Conservation (phyloP, 2,329 filamentous ascomycete species). For the Fusarium anguioides region DNA sequence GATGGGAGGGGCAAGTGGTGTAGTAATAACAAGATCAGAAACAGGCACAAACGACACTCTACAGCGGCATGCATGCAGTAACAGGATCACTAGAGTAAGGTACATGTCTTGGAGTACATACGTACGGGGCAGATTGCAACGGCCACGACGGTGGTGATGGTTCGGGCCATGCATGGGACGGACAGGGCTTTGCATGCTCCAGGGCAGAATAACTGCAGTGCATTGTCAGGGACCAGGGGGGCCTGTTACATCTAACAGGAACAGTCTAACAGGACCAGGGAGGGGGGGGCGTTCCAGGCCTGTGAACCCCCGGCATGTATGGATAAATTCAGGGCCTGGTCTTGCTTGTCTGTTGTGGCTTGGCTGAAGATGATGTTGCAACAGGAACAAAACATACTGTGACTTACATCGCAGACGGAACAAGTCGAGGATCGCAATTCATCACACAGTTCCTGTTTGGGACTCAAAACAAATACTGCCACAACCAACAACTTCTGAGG, state of each 20-base stretch:
- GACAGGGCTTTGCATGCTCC: conserved; percentile 2
- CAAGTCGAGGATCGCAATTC: conserved; percentile 20
- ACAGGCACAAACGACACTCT: conserved; percentile 1
- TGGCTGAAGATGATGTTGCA: conserved; percentile 28
- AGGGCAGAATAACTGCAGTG: conserved; percentile 2
- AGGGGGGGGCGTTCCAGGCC: conserved; percentile 32
- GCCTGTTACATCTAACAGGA: conserved; percentile 30
- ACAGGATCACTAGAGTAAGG: conserved; percentile 17
- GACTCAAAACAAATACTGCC: conserved; percentile 33
- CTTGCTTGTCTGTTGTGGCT: conserved; percentile 8
- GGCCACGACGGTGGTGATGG: conserved; percentile 46
- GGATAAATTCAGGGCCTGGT: background rate
- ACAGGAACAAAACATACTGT: conserved; percentile 30
- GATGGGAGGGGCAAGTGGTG: conserved; percentile 42
- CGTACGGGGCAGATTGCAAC: conserved; percentile 46
- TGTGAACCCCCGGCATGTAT: conserved; percentile 11
- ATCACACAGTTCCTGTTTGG: conserved; percentile 35
- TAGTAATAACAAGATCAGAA: conserved; percentile 37
- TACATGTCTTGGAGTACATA: conserved; percentile 5
- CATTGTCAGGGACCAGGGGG: conserved; percentile 27
- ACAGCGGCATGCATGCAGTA: conserved; percentile 10
- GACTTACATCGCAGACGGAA: conserved; percentile 22
- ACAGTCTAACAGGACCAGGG: conserved; percentile 20
- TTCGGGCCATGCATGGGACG: conserved; percentile 36
- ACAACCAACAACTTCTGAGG: conserved; percentile 16